Evolutionary conservation across 23 red algal species (phyloP).

Genomic region (Gracilaria domingensis): DNA sequence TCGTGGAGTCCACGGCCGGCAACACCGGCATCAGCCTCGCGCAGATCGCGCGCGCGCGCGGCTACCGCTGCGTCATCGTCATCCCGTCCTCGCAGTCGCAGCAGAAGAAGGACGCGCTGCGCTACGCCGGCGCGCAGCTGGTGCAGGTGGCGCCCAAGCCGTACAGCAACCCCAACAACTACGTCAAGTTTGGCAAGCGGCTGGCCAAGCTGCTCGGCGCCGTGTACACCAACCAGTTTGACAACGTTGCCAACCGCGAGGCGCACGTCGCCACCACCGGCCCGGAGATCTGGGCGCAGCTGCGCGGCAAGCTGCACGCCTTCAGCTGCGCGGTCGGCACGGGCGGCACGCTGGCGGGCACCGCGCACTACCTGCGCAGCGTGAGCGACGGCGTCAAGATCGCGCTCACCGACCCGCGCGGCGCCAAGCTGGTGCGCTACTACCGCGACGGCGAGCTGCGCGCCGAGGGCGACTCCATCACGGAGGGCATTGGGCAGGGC

Average conservation of each 20-base stretch:
- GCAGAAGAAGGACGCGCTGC: constrained; percentile 85
- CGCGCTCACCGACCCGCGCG: constrained; percentile 81
- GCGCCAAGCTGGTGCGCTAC: constrained; percentile 81
- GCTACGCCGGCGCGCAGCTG: constrained; percentile 73
- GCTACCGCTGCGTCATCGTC: constrained; percentile 82
- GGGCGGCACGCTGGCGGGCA: constrained; percentile 84
- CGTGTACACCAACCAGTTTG: constrained; percentile 84
- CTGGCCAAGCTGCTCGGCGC: constrained; percentile 65
- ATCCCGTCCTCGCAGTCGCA: constrained; percentile 78
- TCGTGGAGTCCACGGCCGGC: constrained; percentile 87
- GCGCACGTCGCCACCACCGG: constrained; percentile 85
- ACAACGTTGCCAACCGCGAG: constrained; percentile 79
- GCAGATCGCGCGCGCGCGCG: constrained; percentile 61
- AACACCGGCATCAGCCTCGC: constrained; percentile 94
- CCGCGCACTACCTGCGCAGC: constrained; percentile 53
- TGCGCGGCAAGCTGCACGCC: constrained; percentile 65
- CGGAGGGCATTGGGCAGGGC: constrained; percentile 89
- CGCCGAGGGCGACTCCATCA: constrained; percentile 73
- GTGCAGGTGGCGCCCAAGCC: constrained; percentile 79
- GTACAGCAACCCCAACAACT: constrained; percentile 84
- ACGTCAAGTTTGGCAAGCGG: constrained; percentile 61
- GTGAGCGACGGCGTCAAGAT: constrained; percentile 75
- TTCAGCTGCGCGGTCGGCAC: constrained; percentile 85
- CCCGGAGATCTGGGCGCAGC: constrained; percentile 90
- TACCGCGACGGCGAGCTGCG: constrained; percentile 74